Evolutionary conservation across 139 green algal genomes (phyloP), one percentile per base, ranked within the genome.

Genomic region (Coccomyxa sp.): DNA sequence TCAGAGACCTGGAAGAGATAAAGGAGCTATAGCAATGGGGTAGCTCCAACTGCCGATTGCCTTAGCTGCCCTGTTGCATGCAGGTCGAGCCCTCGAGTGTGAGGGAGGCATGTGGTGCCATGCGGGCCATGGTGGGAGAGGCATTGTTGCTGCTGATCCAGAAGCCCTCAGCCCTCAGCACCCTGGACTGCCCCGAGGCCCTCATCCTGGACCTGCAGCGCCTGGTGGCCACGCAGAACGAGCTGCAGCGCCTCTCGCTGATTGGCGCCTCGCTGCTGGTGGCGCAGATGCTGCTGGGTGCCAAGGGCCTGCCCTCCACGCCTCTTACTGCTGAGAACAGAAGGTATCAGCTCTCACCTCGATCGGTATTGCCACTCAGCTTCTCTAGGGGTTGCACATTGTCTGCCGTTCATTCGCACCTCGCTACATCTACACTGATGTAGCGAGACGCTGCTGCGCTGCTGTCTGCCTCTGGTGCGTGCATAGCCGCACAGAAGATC

Each of bases 201-300:
- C 74, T 78, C 44, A 41, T 78, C 31, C 74, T 78, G 44, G 74
- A 78, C 31, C 22, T 41, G 24, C 29, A 54, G 31, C 74, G 50
- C 31, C 44, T 78, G 44, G 74, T 78, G 44, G 74, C 74, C 37
- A 16, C 34, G 44, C 81, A 85, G 72, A 82, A 85, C 72, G 81
- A 85, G 81, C 72, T 85, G 77, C 81, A 85, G 77, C 77, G 81
- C 9, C 71, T 85, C n/a, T 78, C 70, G 77, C 73, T 85, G n/a
- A 29, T 79, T 39, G 77, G 70, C 9, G 81, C 81, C 18, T 73
- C 81, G 1, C 44, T 79, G 71, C 81, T 85, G 39, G 78, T 85
- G 18, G 41, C 64, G 16, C 77, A 73, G 58, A 77, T 82, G 77
- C 71, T 82, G 76, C 74, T 78, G 44, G 74, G n/a, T 16, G 44